A percentile compares a stretch with the other conserved stretches of the same genome.
Conservation (phyloP, 176 grass and related monocot species). For the Canna indica region DNA sequence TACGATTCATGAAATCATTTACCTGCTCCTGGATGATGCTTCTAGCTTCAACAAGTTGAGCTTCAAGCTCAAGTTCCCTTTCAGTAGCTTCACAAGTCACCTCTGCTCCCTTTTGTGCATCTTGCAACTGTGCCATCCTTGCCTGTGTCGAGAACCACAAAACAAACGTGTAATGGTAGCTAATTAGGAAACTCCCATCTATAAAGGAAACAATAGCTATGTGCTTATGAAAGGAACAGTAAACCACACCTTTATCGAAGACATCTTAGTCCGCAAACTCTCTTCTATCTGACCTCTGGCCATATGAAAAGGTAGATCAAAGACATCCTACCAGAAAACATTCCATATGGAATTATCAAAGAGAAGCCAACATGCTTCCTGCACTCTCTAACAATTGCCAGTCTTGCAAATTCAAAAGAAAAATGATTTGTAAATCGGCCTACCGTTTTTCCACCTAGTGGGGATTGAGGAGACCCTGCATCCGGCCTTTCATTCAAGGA, state of each 20-base stretch:
- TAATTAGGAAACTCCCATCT: not conserved
- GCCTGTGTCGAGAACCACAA: slow-evolving; percentile 31
- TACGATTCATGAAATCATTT: not conserved
- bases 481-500: slow-evolving; percentile 51
- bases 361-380: not conserved
- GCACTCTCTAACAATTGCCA: not conserved
- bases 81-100: slow-evolving; percentile 91
- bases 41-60: slow-evolving; percentile 97
- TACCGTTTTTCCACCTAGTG: slow-evolving; percentile 87
- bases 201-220: not conserved
- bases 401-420: not conserved
- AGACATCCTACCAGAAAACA: slow-evolving; percentile 59
- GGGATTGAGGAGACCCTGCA: slow-evolving; percentile 63
- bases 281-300: slow-evolving; percentile 99
- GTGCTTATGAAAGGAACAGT: slow-evolving; percentile 2
- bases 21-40: slow-evolving; percentile 99
- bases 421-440: slow-evolving; percentile 14
- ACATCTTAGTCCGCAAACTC: slow-evolving; percentile 96
- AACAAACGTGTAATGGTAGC: slow-evolving; percentile 1
- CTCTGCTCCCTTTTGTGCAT: slow-evolving; percentile 97
- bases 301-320: slow-evolving; percentile 98
- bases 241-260: slow-evolving; percentile 76
- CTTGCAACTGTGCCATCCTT: slow-evolving; percentile 92
- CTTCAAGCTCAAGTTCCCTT: slow-evolving; percentile 96
- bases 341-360: not conserved